phyloP scores from a whole-genome alignment of 2,329 filamentous ascomycete genomes.

The Ascochyta rabiei region DNA sequence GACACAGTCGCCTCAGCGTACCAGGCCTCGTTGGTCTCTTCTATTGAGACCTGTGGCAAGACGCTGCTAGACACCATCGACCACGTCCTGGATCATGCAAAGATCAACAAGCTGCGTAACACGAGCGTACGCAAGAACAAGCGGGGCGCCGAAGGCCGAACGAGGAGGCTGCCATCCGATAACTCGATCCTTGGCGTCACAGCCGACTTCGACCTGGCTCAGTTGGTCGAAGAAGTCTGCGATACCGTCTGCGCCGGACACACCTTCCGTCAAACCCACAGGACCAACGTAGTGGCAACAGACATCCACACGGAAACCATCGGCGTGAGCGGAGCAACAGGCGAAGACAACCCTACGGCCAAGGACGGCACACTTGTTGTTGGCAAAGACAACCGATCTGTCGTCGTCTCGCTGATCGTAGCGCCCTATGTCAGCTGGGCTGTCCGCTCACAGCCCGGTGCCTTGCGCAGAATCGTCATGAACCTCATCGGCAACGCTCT shows the following conservation, averaged over 20 bases:
- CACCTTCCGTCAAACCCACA: conserved; percentile 44
- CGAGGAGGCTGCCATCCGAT: conserved; percentile 34
- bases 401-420: conserved; percentile 39
- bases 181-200: conserved; percentile 41
- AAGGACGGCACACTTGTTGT: conserved; percentile 10
- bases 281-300: conserved; percentile 28
- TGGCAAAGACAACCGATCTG: conserved; percentile 29
- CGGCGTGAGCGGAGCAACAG: conserved; percentile 21
- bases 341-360: conserved; percentile 12
- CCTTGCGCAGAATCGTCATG: conserved; percentile 42
- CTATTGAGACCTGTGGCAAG: conserved; percentile 46
- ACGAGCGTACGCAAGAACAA: conserved; percentile 24
- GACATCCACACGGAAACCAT: conserved; percentile 12
- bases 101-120: conserved; percentile 45
- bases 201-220: conserved; percentile 38
- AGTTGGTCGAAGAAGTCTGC: conserved; percentile 58
- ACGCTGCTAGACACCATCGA: conserved; percentile 51
- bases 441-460: conserved; percentile 41
- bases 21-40: conserved; percentile 50
- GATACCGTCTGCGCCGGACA: conserved; percentile 62
- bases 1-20: conserved; percentile 38
- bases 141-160: conserved; percentile 20
- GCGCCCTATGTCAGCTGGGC: conserved; percentile 37
- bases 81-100: conserved; percentile 46
- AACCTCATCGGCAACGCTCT: conserved; percentile 46